Conservation (phyloP, 352 stramenopile species). For the Phytopythium mirpurense region DNA sequence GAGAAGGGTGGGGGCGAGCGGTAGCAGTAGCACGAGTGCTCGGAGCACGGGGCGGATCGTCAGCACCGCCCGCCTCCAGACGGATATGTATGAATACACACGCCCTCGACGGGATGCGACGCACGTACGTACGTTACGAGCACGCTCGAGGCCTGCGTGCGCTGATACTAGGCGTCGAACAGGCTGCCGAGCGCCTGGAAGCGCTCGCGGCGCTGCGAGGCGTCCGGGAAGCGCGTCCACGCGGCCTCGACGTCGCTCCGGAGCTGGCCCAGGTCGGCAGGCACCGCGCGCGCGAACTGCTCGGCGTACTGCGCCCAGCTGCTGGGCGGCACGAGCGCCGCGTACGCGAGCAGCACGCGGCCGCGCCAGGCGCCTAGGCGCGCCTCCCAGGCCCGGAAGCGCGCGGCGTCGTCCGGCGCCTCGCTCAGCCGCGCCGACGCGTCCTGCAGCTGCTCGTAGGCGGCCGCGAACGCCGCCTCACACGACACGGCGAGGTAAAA, state of each 20-base stretch:
- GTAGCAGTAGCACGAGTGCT: too few species aligned
- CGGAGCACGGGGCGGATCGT: background rate
- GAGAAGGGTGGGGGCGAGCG: too few species aligned
- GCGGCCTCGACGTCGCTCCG: conserved; percentile 25
- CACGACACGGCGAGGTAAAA: conserved; percentile 81
- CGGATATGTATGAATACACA: background rate
- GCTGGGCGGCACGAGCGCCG: conserved; percentile 54
- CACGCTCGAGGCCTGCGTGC: background rate
- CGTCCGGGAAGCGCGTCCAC: conserved; percentile 48
- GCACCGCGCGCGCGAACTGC: conserved; percentile 45
- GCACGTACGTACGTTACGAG: too few species aligned
- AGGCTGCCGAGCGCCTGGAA: conserved; percentile 39
- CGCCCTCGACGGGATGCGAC: too few species aligned
- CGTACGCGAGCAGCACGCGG: conserved; percentile 65
- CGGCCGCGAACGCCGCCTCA: conserved; percentile 51
- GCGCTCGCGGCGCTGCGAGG: conserved; percentile 45
- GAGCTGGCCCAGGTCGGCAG: conserved; percentile 34
- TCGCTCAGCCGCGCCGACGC: conserved; percentile 41
- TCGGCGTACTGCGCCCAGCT: conserved; percentile 64
- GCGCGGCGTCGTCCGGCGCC: conserved; percentile 18
- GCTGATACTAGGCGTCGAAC: conserved; percentile 20
- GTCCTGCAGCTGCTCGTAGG: conserved; percentile 64
- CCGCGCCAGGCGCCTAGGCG: conserved; percentile 52
- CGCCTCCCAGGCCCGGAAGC: conserved; percentile 45
- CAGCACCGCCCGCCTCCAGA: too few species aligned